Evolutionary conservation across 2,329 filamentous ascomycete genomes (phyloP), one percentile per base, ranked within the genome.

Genomic region (Trichocomaceae sp.): DNA sequence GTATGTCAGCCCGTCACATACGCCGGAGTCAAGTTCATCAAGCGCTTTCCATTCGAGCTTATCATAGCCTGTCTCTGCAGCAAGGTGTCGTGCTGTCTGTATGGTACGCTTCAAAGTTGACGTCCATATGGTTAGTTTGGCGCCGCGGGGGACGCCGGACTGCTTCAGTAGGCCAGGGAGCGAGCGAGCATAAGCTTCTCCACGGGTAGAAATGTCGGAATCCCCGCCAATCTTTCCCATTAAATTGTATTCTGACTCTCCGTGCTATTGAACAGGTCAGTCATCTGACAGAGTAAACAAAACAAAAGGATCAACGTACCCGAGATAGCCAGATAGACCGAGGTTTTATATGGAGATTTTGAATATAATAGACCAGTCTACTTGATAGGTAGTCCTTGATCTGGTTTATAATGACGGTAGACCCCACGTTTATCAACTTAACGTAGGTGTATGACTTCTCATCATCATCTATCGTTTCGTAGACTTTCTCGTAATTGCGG

Each of bases 11-110:
- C 92, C 91, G 65, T 99, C 93, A 74, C 93, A 99, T 47, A 97
- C 89, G 50, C 93, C 93, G 1, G 90, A 91, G 71, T 99, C 93
- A 37, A 99, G 85, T 75, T 99, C 93, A 67, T 99, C 93, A 2
- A 99, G 82, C 0, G 93, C 93, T 76, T 99, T 99, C 93, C 93
- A 99, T 72, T 96, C 90, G 13, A 99, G 80, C 71, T 96, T 95
- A 69, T 96, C 92, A 72, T 92, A 96, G 57, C 72, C 70, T 7
- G 73, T 75, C 54, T 88, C 80, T 12, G 79, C 74, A 2, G 88
- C 85, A 1, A 99, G 82, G 73, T 88, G 89, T 50, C 88, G 85
- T 13, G 92, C 87, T 0, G 92, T 97, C 60, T 93, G 87, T 63
- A 95, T 96, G 13, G 93, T 99, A 57, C 93, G 87, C 69, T 83